These are phyloP conservation scores for Thamnidium elegans DNA, from an alignment of 192 early-diverging fungal species.

Conservation along the genomic window DNA sequence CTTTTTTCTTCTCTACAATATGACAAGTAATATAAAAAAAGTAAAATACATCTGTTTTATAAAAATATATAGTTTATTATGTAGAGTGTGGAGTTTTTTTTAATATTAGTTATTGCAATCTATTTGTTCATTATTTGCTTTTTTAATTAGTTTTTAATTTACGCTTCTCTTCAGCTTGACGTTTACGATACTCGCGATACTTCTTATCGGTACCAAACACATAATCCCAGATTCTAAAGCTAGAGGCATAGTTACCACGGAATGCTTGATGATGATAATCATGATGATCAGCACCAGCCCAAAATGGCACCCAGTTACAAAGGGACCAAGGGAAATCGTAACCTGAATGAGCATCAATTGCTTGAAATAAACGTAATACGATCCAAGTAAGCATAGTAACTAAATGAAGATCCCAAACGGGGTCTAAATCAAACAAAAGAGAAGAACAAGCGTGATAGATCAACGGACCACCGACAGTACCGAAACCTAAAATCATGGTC, in stretches of 20 bases:
- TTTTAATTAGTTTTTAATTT: slow-evolving; percentile 7
- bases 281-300: slow-evolving; percentile 91
- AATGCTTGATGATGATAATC: slow-evolving; percentile 91
- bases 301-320: slow-evolving; percentile 80
- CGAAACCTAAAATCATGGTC: slow-evolving; percentile 79
- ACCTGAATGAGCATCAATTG: slow-evolving; percentile 89
- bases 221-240: slow-evolving; percentile 90
- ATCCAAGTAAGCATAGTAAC: slow-evolving; percentile 85
- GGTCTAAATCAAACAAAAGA: background rate
- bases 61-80: too few species aligned
- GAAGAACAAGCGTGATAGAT: slow-evolving; percentile 31
- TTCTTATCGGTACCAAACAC: slow-evolving; percentile 81
- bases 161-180: slow-evolving; percentile 25
- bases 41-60: too few species aligned
- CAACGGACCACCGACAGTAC: slow-evolving; percentile 78
- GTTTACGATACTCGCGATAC: slow-evolving; percentile 61
- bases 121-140: background rate
- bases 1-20: too few species aligned
- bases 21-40: too few species aligned
- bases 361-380: slow-evolving; percentile 73
- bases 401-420: slow-evolving; percentile 71
- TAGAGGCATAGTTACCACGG: slow-evolving; percentile 76
- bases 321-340: slow-evolving; percentile 96
- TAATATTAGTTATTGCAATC: too few species aligned
- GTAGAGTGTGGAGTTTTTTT: too few species aligned